A percentile compares a stretch with the other conserved stretches of the same genome.
phyloP scores from a whole-genome alignment of 75 land plant species.

The Larix kaempferi region DNA sequence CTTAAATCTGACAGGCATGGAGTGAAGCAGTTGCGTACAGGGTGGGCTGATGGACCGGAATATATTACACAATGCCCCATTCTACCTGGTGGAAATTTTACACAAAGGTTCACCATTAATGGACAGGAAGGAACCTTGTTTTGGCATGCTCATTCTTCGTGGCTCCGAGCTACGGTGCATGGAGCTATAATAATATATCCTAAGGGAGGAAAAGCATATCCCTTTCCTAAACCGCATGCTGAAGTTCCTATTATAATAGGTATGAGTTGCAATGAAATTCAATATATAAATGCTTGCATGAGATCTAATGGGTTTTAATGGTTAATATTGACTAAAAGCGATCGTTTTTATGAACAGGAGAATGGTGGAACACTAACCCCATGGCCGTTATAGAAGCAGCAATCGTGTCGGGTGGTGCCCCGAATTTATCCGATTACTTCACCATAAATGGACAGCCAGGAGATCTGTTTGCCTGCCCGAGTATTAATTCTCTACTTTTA shows the following conservation, averaged over 20 bases:
- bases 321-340: not conserved
- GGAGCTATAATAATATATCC: constrained; percentile 52
- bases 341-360: not conserved
- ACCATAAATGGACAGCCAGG: constrained; percentile 39
- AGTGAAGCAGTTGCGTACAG: constrained; percentile 16
- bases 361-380: not conserved
- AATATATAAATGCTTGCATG: not conserved
- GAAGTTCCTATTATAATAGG: constrained; percentile 40
- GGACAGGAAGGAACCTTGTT: constrained; percentile 47
- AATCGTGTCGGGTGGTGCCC: constrained; percentile 24
- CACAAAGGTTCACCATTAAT: constrained; percentile 23
- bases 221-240: constrained; percentile 24
- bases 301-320: not conserved
- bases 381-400: constrained; percentile 11
- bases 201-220: constrained; percentile 18
- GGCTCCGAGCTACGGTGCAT: constrained; percentile 50
- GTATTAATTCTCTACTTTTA: too few relatives aligned
- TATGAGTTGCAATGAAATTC: not conserved
- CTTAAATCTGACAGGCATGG: constrained; percentile 23
- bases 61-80: constrained; percentile 39
- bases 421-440: constrained; percentile 22
- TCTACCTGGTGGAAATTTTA: constrained; percentile 26
- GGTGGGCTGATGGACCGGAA: constrained; percentile 38
- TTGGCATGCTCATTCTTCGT: constrained; percentile 39
- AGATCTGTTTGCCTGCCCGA: too few relatives aligned